Evolutionary conservation across 208 protist species (phyloP).

Genomic region (Crithidia acanthocephali): DNA sequence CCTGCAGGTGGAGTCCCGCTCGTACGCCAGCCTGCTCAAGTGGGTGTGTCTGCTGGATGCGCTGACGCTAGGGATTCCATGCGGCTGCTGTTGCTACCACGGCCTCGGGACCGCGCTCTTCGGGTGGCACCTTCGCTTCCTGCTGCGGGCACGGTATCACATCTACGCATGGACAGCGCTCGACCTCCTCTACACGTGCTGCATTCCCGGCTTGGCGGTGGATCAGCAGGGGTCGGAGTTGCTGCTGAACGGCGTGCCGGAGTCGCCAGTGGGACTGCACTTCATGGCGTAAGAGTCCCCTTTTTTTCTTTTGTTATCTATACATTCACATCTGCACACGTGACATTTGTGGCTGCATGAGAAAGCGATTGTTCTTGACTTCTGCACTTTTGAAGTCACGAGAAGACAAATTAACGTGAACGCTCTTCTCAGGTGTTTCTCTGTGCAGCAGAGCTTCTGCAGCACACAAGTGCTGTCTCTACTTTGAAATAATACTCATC

Average conservation of each 20-base stretch:
- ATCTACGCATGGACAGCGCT: constrained; percentile 34
- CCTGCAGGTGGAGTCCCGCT: constrained; percentile 31
- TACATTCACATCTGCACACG: background rate
- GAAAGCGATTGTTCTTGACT: too few relatives aligned
- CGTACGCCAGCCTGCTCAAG: constrained; percentile 37
- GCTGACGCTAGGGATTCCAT: constrained; percentile 51
- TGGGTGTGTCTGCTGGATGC: constrained; percentile 51
- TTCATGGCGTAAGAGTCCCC: constrained; percentile 26
- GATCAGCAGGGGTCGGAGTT: constrained; percentile 73
- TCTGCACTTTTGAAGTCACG: too few relatives aligned
- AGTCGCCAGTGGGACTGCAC: constrained; percentile 7
- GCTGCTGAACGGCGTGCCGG: constrained; percentile 33
- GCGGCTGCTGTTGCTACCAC: constrained; percentile 65
- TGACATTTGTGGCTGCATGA: background rate
- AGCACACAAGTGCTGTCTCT: too few relatives aligned
- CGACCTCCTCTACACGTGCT: constrained; percentile 48
- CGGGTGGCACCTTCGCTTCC: constrained; percentile 71
- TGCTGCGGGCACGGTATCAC: constrained; percentile 70
- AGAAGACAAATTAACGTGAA: too few relatives aligned
- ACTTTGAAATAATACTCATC: too few relatives aligned
- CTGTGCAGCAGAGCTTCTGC: too few relatives aligned
- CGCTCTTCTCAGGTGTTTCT: too few relatives aligned
- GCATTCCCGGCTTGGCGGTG: constrained; percentile 50
- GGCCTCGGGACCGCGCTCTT: constrained; percentile 69
- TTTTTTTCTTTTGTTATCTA: constrained; percentile 12